A percentile compares a stretch with the other conserved stretches of the same genome.
These are phyloP conservation scores for Tremella yokohamensis DNA, from an alignment of 768 basidiomycete genomes.

Conservation along the genomic window DNA sequence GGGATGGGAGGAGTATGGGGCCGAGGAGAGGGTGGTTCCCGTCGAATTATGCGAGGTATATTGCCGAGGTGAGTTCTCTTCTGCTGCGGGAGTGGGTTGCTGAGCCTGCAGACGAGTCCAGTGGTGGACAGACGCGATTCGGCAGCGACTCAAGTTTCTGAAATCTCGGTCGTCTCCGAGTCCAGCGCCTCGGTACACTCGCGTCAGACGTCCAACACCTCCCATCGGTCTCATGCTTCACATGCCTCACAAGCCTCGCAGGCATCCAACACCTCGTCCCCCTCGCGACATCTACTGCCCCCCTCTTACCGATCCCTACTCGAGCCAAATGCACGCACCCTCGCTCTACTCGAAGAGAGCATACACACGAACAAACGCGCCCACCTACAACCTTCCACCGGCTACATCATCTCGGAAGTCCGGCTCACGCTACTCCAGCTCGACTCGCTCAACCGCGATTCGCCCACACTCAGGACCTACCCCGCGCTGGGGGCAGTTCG, in stretches of 20 bases:
- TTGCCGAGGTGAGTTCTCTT: slow-evolving; percentile 30
- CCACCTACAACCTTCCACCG: slow-evolving; percentile 91
- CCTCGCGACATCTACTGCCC: slow-evolving; percentile 57
- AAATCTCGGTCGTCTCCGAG: not conserved
- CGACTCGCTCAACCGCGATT: slow-evolving; percentile 78
- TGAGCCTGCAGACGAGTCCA: not conserved
- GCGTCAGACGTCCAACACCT: slow-evolving; percentile 22
- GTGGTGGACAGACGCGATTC: not conserved
- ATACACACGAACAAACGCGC: slow-evolving; percentile 69
- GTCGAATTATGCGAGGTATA: slow-evolving; percentile 67
- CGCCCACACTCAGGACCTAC: slow-evolving; percentile 64
- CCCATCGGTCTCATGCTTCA: slow-evolving; percentile 25
- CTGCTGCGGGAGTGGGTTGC: not conserved
- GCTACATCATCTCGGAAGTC: slow-evolving; percentile 90
- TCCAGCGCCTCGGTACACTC: slow-evolving; percentile 13
- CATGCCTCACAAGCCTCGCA: not conserved
- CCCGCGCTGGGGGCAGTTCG: slow-evolving; percentile 70
- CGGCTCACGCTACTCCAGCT: slow-evolving; percentile 77
- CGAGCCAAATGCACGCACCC: slow-evolving; percentile 75
- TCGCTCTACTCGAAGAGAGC: slow-evolving; percentile 79
- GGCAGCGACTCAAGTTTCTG: not conserved
- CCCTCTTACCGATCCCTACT: slow-evolving; percentile 71
- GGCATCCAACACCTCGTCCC: slow-evolving; percentile 37
- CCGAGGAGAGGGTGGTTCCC: slow-evolving; percentile 89
- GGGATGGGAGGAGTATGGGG: slow-evolving; percentile 23